Base-by-base conservation (phyloP, 805 yeast genomes). In the Saccharomycopsis oosterbeekiorum region DNA sequence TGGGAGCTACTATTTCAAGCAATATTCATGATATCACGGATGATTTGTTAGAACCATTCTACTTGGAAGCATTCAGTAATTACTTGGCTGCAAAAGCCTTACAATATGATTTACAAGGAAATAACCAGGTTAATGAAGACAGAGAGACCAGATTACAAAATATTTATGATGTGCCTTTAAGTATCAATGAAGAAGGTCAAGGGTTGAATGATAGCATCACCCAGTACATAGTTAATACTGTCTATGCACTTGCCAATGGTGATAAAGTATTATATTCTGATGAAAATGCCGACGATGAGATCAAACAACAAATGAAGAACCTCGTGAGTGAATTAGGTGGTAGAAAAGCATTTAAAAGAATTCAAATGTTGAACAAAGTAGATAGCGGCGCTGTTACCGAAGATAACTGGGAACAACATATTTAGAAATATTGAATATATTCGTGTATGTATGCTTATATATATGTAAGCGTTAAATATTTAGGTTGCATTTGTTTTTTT, bases 1-100 rank as follows among this genome's bases (percentile, higher is more conserved):
- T 79, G 17, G 88, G 88, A 2, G 75, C 82, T 2, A 79, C 80
- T n/a, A 84, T 90, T n/a, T 78, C 90, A 12, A 74, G 79, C 17
- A 79, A 80, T 29, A 78, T 86, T 17, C 85, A 86, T 67, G 93
- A 88, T 63, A 81, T 93, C 55, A 91, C 93, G 73, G 97, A 93
- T 67, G 86, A 84, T 67, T 83, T 89, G 64, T 76, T 89, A 61
- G 98, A 94, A 68, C 80, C 86, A 47, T 87, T 81, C 69, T 94
- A 94, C 70, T 75, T 91, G 65, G 96, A 89, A 69, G 96, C 94
- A 0, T 82, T 92, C 68, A 84, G 94, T 0, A 79, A 85, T 68
- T 76, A 83, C 64, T 73, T 88, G 59, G 71, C 74, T 17, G 75
- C 80, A n/a, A 75, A 78, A 63, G 70, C 40, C 71, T 66, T 60